These are phyloP conservation scores for Cladophialophora chaetospira DNA, from an alignment of 2,329 filamentous ascomycete species.

Conservation along the genomic window DNA sequence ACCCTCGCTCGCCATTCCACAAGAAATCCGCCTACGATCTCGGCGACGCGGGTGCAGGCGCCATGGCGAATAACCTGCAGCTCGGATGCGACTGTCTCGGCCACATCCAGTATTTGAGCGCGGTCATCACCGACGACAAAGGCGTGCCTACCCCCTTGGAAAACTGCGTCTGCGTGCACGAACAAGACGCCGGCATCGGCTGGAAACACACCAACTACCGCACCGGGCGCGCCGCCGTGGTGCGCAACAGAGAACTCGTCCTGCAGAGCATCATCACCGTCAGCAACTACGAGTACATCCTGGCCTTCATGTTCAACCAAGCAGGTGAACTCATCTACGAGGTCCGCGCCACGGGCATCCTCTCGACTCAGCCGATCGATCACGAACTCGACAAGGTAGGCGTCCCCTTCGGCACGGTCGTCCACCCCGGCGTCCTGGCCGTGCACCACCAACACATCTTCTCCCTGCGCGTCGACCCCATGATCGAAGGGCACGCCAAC, in stretches of 20 bases:
- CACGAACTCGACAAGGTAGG: slow-evolving; percentile 56
- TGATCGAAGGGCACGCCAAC: slow-evolving; percentile 56
- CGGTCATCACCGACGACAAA: slow-evolving; percentile 60
- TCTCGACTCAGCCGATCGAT: slow-evolving; percentile 68
- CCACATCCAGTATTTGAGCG: slow-evolving; percentile 67
- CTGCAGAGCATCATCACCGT: slow-evolving; percentile 72
- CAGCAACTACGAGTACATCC: slow-evolving; percentile 72
- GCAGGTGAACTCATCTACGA: slow-evolving; percentile 68
- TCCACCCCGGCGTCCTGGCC: slow-evolving; percentile 69
- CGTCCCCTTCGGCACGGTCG: slow-evolving; percentile 68
- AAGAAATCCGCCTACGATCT: slow-evolving; percentile 72
- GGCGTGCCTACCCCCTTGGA: slow-evolving; percentile 61
- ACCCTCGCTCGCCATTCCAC: slow-evolving; percentile 68
- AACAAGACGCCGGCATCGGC: slow-evolving; percentile 68
- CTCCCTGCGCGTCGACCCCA: slow-evolving; percentile 64
- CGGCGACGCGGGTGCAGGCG: slow-evolving; percentile 66
- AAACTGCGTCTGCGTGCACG: slow-evolving; percentile 71
- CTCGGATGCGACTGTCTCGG: slow-evolving; percentile 72
- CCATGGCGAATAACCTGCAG: slow-evolving; percentile 69
- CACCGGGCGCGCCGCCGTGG: slow-evolving; percentile 63
- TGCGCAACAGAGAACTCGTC: slow-evolving; percentile 66
- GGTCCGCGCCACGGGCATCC: slow-evolving; percentile 68
- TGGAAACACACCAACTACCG: slow-evolving; percentile 75
- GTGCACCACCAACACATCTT: slow-evolving; percentile 78
- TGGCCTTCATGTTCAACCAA: slow-evolving; percentile 72